These are phyloP conservation scores for Ashbya aceris DNA, from an alignment of 1,139 yeast species.

Conservation along the genomic window DNA sequence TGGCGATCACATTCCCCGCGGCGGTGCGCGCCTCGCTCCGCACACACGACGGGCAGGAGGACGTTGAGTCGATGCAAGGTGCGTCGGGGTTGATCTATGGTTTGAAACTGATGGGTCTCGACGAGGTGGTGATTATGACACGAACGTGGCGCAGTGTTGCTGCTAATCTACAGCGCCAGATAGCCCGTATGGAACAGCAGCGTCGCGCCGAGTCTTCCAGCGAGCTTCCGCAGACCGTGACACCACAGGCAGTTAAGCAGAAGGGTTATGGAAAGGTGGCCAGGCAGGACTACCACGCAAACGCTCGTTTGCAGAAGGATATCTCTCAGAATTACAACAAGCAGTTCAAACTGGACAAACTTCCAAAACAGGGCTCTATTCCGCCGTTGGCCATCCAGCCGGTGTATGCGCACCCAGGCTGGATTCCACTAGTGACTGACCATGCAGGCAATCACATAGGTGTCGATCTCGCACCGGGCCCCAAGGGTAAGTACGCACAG, in stretches of 20 bases:
- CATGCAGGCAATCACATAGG: slow-evolving; percentile 86
- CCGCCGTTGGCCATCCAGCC: slow-evolving; percentile 68
- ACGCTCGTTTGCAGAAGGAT: slow-evolving; percentile 23
- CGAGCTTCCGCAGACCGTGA: slow-evolving; percentile 7
- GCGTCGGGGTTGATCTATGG: slow-evolving; percentile 58
- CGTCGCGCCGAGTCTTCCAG: slow-evolving; percentile 6
- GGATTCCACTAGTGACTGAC: slow-evolving; percentile 89
- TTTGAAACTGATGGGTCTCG: slow-evolving; percentile 52
- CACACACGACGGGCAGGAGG: slow-evolving; percentile 62
- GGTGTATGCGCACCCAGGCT: slow-evolving; percentile 73
- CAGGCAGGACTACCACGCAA: slow-evolving; percentile 17
- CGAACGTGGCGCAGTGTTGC: slow-evolving; percentile 63
- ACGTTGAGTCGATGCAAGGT: slow-evolving; percentile 40
- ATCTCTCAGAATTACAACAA: slow-evolving; percentile 18
- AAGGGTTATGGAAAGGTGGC: slow-evolving; percentile 22
- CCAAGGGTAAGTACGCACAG: slow-evolving; percentile 69
- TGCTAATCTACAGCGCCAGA: slow-evolving; percentile 33
- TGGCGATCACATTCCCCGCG: slow-evolving; percentile 47
- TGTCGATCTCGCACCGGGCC: slow-evolving; percentile 79
- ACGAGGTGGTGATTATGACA: slow-evolving; percentile 54
- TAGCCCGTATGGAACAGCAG: background rate
- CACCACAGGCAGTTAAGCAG: slow-evolving; percentile 7
- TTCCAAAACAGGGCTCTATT: slow-evolving; percentile 59
- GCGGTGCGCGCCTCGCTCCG: slow-evolving; percentile 51
- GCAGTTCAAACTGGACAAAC: slow-evolving; percentile 29